phyloP scores from a whole-genome alignment of 306 rosid genomes.

The Lathyrus oleraceus region DNA sequence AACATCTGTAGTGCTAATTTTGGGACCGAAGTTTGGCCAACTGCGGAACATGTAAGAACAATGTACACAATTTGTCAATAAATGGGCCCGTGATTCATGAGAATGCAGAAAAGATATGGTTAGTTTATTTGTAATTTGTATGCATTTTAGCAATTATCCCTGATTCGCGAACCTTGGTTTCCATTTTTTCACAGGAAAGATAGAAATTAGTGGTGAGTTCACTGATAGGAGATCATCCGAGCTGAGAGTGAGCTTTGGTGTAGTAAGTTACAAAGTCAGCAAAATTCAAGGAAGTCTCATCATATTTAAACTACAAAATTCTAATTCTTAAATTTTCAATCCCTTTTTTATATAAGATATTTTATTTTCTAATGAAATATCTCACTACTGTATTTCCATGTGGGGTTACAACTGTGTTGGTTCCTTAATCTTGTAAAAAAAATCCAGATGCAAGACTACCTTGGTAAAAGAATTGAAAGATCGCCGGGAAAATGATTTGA shows the following conservation, averaged over 20 bases:
- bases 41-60: slow-evolving; percentile 90
- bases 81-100: slow-evolving; percentile 77
- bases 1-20: too few relatives aligned
- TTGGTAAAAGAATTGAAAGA: background rate
- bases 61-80: slow-evolving; percentile 90
- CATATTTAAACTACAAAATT: slow-evolving; percentile 10
- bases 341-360: slow-evolving; percentile 3
- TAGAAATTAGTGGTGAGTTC: slow-evolving; percentile 50
- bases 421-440: too few relatives aligned
- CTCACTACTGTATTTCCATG: too few relatives aligned
- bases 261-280: slow-evolving; percentile 77
- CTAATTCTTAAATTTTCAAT: slow-evolving; percentile 15
- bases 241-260: slow-evolving; percentile 88
- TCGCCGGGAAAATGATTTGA: background rate
- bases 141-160: slow-evolving; percentile 7
- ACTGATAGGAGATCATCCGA: slow-evolving; percentile 86
- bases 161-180: background rate
- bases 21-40: slow-evolving; percentile 89
- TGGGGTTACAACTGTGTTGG: too few relatives aligned
- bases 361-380: background rate
- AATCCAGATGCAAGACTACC: too few relatives aligned
- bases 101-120: slow-evolving; percentile 83
- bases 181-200: slow-evolving; percentile 53
- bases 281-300: slow-evolving; percentile 78
- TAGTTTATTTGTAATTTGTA: slow-evolving; percentile 42